These are phyloP conservation scores for Penicillium sumatraense DNA, from an alignment of 2,329 filamentous ascomycete species.

Conservation along the genomic window DNA sequence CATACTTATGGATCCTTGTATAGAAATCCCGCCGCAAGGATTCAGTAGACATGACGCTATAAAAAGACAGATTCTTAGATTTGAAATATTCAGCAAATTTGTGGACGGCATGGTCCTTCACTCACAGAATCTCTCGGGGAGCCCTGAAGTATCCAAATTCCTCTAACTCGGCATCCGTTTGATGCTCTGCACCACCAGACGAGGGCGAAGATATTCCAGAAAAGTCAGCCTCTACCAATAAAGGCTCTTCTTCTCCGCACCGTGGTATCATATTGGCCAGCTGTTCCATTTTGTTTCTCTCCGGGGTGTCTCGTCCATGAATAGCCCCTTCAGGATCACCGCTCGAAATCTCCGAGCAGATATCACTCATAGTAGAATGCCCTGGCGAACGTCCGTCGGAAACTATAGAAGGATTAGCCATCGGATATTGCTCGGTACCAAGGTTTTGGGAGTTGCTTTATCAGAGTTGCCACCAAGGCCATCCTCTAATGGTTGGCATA, in stretches of 20 bases:
- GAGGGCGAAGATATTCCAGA: not conserved
- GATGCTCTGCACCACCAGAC: not conserved
- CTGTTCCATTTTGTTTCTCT: not conserved
- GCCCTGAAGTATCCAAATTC: not conserved
- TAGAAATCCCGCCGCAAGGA: not conserved
- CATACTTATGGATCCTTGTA: no score
- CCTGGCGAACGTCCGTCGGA: not conserved
- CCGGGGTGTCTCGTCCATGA: not conserved
- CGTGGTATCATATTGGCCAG: not conserved
- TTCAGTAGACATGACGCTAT: not conserved
- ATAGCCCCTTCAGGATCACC: not conserved
- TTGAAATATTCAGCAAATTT: not conserved
- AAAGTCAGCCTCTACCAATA: not conserved
- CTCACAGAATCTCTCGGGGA: not conserved
- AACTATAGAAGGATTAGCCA: not conserved
- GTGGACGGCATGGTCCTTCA: not conserved
- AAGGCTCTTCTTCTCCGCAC: not conserved
- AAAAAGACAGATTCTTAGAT: not conserved
- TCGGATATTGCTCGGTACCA: not conserved
- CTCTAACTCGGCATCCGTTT: not conserved
- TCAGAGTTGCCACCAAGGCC: not conserved
- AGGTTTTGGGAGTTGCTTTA: not conserved
- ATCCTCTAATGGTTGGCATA: not conserved
- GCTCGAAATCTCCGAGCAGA: not conserved
- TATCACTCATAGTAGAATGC: not conserved